phyloP scores from a whole-genome alignment of 495 filamentous ascomycete genomes.

The Staphylotrichum tortipilum region DNA sequence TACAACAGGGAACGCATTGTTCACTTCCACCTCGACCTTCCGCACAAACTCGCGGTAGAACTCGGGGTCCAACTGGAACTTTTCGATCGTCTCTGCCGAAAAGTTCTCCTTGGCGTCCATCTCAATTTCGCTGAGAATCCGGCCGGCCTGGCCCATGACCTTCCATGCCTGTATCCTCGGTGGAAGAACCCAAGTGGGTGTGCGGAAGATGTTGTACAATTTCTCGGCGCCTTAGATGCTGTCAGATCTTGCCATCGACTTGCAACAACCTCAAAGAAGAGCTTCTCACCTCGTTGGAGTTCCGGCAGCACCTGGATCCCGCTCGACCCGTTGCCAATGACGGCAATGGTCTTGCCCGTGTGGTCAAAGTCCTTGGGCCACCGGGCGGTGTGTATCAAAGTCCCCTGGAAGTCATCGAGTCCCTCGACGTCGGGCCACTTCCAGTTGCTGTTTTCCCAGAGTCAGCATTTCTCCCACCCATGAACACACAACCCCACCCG shows the following conservation, averaged over 20 bases:
- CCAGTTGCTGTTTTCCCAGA: constrained; percentile 41
- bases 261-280: too few species aligned
- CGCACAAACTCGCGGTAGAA: constrained; percentile 31
- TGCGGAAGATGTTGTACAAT: constrained; percentile 44
- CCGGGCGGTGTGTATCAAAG: constrained; percentile 49
- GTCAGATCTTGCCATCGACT: constrained; percentile 12
- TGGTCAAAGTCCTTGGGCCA: constrained; percentile 51
- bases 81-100: constrained; percentile 36
- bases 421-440: constrained; percentile 51
- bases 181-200: constrained; percentile 59
- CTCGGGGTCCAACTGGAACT: constrained; percentile 35
- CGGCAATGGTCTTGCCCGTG: constrained; percentile 47
- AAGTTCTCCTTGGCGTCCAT: constrained; percentile 33
- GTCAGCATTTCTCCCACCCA: background rate
- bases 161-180: constrained; percentile 40
- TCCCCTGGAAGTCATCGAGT: constrained; percentile 40
- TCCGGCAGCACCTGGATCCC: constrained; percentile 54
- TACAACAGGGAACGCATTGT: constrained; percentile 40
- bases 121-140: constrained; percentile 18
- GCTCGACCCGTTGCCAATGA: constrained; percentile 53
- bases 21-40: constrained; percentile 35
- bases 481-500: background rate
- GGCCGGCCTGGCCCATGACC: constrained; percentile 29
- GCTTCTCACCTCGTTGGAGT: constrained; percentile 46
- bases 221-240: constrained; percentile 32